phyloP scores from a whole-genome alignment of 2,329 filamentous ascomycete genomes.

The Fusarium cyanostomum region DNA sequence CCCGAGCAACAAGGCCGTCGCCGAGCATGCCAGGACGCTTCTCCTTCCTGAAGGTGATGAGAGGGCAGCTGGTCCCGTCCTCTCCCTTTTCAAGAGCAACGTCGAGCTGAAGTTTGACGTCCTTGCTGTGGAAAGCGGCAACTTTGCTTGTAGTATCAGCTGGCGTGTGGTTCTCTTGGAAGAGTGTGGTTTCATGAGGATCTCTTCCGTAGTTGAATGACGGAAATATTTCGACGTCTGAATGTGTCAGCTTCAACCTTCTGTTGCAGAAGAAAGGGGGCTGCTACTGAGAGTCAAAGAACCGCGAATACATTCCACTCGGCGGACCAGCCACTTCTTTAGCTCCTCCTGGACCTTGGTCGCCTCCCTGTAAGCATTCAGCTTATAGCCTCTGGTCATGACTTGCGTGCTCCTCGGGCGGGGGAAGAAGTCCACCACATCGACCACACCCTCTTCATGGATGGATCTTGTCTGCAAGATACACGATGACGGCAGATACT shows the following conservation, averaged over 20 bases:
- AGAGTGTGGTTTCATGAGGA: constrained; percentile 67
- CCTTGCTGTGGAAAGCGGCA: constrained; percentile 69
- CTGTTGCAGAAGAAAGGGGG: not conserved
- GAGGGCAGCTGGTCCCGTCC: constrained; percentile 55
- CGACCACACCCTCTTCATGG: constrained; percentile 77
- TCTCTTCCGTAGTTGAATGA: constrained; percentile 76
- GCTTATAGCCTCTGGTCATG: constrained; percentile 57
- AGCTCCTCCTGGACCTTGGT: constrained; percentile 67
- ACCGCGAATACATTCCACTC: constrained; percentile 78
- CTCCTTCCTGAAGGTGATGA: constrained; percentile 64
- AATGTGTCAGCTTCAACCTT: constrained; percentile 33
- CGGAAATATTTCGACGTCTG: constrained; percentile 75
- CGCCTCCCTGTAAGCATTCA: constrained; percentile 64
- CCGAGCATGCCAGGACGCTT: constrained; percentile 63
- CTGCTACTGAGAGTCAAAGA: constrained; percentile 65
- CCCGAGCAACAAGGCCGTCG: constrained; percentile 68
- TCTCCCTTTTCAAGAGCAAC: constrained; percentile 70
- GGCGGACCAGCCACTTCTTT: constrained; percentile 75
- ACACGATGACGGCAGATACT: constrained; percentile 79
- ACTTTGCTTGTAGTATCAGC: constrained; percentile 62
- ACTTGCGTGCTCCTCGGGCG: constrained; percentile 69
- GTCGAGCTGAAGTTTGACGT: constrained; percentile 71
- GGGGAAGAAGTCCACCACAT: constrained; percentile 80
- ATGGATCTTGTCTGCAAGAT: constrained; percentile 82
- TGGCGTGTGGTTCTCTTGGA: constrained; percentile 54